Base-by-base conservation (phyloP, 176 grass and related monocot genomes). In the Olyra latifolia region DNA sequence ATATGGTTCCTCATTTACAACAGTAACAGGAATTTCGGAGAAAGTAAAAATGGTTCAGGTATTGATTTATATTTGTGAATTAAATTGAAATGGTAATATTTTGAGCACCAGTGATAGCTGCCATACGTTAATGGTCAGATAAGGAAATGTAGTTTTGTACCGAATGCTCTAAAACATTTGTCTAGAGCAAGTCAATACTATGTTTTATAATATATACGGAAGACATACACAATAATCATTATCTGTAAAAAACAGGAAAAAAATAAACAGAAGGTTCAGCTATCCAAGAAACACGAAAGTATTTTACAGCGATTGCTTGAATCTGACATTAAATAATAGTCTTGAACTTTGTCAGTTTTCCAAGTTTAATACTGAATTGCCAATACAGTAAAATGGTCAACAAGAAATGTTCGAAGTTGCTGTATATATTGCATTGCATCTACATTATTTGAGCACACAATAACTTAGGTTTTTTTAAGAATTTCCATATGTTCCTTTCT, bases 111-210 rank as follows among this genome's bases (percentile, higher is more conserved):
- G 41, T 46, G 56, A 6, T 45, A 62, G 10, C 43, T 29, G 14
- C 48, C 39, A 80, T 74, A 8, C 14, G 6, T 64, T 63, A 44
- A 14, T 59, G n/a, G 66, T 80, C 35, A 75, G 17, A 71, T 71
- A 15, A 48, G 47, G 27, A 56, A 27, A 77, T 27, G 28, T 25
- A 47, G 10, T 35, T 62, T 1, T 67, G 25, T 32, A 45, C 8
- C 23, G 14, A 62, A 54, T 78, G 35, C 39, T 73, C 30, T 55
- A 30, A 62, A 41, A 35, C 5, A 17, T 35, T 35, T 64, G 46
- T 79, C 23, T 23, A 35, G 75, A 60, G 28, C 28, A 49, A 55
- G 17, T 28, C 6, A 50, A 2, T 76, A 64, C 72, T 56, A 75
- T 16, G 1, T 30, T 23, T 49, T 25, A 7, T 66, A 75, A 60